Conservation (phyloP, 306 rosid species). For the Cicer cuneatum region DNA sequence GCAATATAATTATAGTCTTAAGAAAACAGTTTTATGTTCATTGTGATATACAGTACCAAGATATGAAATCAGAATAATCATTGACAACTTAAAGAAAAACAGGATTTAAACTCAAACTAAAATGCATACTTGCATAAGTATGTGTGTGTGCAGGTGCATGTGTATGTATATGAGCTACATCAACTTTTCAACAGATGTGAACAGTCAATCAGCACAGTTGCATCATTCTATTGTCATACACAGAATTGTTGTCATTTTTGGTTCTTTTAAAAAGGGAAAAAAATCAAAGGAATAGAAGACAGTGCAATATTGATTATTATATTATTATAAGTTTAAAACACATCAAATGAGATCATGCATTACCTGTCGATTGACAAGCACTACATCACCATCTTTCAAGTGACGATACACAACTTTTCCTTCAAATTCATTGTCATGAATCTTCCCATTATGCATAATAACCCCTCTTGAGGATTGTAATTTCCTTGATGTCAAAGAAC, state of each 20-base stretch:
- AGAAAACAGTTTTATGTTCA: slow-evolving; percentile 1
- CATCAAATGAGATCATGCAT: slow-evolving; percentile 35
- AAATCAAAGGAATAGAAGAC: slow-evolving; percentile 13
- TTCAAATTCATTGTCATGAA: slow-evolving; percentile 69
- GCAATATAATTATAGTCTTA: slow-evolving; percentile 7
- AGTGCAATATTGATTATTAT: not conserved
- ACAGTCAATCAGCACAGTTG: slow-evolving; percentile 1
- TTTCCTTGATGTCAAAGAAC: slow-evolving; percentile 65
- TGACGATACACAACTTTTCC: slow-evolving; percentile 89
- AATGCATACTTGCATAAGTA: not conserved
- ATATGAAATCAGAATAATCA: slow-evolving; percentile 22
- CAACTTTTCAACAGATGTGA: slow-evolving; percentile 19
- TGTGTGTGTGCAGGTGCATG: not conserved
- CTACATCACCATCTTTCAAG: slow-evolving; percentile 92
- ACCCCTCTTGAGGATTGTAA: slow-evolving; percentile 80
- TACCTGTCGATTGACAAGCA: slow-evolving; percentile 97
- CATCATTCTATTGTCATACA: slow-evolving; percentile 9
- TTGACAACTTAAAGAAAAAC: not conserved
- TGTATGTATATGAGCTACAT: not conserved
- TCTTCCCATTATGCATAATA: slow-evolving; percentile 64
- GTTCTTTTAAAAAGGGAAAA: not conserved
- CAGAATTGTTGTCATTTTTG: not conserved
- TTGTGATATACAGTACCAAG: slow-evolving; percentile 5
- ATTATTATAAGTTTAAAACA: slow-evolving; percentile 10
- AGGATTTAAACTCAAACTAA: not conserved